Base-by-base conservation (phyloP, 768 basidiomycete species). In the Suillus brevipes region DNA sequence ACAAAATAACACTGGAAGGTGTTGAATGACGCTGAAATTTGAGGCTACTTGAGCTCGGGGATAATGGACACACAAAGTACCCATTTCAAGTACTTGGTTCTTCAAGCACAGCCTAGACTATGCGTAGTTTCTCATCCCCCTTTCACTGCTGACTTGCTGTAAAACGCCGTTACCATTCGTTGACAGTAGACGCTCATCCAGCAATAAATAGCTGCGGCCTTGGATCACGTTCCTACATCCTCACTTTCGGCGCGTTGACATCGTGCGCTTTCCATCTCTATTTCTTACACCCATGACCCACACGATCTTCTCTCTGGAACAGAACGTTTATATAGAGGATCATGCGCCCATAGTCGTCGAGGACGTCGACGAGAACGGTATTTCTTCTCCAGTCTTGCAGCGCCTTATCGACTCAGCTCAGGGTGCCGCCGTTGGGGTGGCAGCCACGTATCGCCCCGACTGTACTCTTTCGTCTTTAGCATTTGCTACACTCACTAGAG, bases 361-460 rank as follows among this genome's bases (percentile, higher is more conserved):
- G 6, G 64, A 66, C 5, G 70, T 70, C 57, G 65, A 77, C 18
- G 72, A 77, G 36, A 68, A 67, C 59, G 66, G 66, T 18, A 47
- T 83, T 25, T 65, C 31, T 20, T 37, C 61, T 14, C 56, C 36
- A 12, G 57, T 73, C 13, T 50, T 83, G 34, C 65, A 68, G 14
- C 63, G 63, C 0, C 77, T 85, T 34, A 52, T 79, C 45, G 63
- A 71, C n/a, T 68, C 77, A 0, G 61, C 74, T n/a, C 31, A 60
- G 9, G 71, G 71, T 23, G 62, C 69, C 28, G 43, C 67, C 25
- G 64, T 83, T 36, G 85, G 85, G 3, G 63, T 86, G 6, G 78
- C 85, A 14, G 80, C 84, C 0, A 73, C 74, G 0, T 84, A 82
- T 65, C 78, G 75, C 5, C 9, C 74, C 0, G 71, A 75, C 6